phyloP scores from a whole-genome alignment of 2,329 filamentous ascomycete genomes.

The Arachnopeziza araneosa region DNA sequence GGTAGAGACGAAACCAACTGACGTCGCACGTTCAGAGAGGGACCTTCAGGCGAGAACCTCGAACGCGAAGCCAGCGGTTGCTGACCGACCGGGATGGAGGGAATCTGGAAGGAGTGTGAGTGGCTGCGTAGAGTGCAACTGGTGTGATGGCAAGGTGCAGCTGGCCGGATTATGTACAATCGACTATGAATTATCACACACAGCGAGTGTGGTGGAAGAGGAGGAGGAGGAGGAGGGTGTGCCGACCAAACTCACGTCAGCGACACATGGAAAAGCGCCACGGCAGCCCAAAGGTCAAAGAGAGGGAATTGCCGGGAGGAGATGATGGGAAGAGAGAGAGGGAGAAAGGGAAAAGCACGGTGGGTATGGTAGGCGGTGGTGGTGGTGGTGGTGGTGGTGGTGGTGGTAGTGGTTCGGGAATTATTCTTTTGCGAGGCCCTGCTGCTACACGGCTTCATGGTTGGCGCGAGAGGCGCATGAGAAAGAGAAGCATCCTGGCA shows the following conservation, averaged over 20 bases:
- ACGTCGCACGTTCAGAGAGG: slow-evolving; percentile 26
- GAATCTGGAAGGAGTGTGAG: background rate
- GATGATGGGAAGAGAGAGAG: background rate
- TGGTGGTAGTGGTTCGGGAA: background rate
- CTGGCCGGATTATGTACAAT: slow-evolving; percentile 7
- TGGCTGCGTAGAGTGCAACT: background rate
- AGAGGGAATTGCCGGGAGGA: background rate
- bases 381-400: background rate
- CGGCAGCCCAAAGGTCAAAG: background rate
- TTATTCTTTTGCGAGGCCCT: background rate
- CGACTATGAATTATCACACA: slow-evolving; percentile 14
- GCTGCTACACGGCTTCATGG: background rate
- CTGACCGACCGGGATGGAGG: background rate
- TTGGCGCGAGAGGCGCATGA: background rate
- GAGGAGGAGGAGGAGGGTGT: too few relatives aligned
- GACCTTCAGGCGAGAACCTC: slow-evolving; percentile 22
- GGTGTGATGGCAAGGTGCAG: background rate
- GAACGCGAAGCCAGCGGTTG: slow-evolving; percentile 19
- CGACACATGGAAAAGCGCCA: background rate
- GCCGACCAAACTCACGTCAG: background rate
- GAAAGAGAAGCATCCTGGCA: slow-evolving; percentile 4
- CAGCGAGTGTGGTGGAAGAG: background rate
- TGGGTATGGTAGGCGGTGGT: background rate
- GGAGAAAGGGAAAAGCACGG: background rate
- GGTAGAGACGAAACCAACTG: slow-evolving; percentile 22